Evolutionary conservation across 2,329 filamentous ascomycete genomes (phyloP).

Genomic region (Colletotrichum theobromicola): DNA sequence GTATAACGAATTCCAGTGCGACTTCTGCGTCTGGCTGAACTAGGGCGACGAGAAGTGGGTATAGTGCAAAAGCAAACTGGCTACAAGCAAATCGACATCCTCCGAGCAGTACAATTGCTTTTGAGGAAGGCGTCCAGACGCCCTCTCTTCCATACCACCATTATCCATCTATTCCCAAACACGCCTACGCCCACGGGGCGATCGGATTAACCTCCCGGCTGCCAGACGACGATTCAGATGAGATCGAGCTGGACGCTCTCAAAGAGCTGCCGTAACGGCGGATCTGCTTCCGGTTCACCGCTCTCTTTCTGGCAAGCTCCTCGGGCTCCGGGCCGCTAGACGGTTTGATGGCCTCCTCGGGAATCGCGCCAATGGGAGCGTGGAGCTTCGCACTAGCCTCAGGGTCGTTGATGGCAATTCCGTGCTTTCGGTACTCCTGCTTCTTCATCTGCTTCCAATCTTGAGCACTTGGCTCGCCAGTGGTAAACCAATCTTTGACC

Average conservation of each 20-base stretch:
- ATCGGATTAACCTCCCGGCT: constrained; percentile 34
- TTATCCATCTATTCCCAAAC: not conserved
- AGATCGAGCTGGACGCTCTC: constrained; percentile 34
- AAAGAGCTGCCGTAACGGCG: constrained; percentile 28
- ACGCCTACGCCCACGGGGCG: constrained; percentile 34
- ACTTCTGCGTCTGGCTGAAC: not conserved
- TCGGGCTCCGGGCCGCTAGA: constrained; percentile 52
- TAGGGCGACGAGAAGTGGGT: not conserved
- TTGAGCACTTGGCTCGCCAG: constrained; percentile 54
- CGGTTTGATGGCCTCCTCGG: constrained; percentile 50
- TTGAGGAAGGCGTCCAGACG: not conserved
- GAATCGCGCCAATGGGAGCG: constrained; percentile 49
- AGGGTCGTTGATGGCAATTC: constrained; percentile 48
- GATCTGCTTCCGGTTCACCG: constrained; percentile 34
- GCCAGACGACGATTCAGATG: constrained; percentile 40
- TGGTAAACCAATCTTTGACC: constrained; percentile 53
- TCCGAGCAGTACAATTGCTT: not conserved
- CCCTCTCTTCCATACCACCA: not conserved
- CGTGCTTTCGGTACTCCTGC: constrained; percentile 47
- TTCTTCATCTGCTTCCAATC: constrained; percentile 53
- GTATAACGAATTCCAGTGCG: not conserved
- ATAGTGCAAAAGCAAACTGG: constrained; percentile 1
- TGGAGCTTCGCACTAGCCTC: constrained; percentile 51
- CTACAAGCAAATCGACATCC: not conserved
- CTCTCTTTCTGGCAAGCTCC: constrained; percentile 41